Percentiles rank a stretch among this genome's conserved stretches.
phyloP scores from a whole-genome alignment of 192 early-diverging fungal genomes.

The Coemansia sp. region DNA sequence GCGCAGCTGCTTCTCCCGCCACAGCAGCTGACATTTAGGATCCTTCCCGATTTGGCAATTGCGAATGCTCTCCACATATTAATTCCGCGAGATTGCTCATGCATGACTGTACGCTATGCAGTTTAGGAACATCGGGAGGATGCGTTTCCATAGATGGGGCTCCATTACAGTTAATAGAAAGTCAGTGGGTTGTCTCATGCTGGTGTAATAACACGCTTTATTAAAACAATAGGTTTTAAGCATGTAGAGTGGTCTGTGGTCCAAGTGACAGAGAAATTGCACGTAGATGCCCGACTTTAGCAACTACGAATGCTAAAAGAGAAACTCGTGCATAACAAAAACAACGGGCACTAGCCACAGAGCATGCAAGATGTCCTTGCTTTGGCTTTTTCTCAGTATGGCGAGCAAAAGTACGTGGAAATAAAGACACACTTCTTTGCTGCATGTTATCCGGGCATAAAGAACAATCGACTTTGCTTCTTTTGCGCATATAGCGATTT shows the following conservation, averaged over 20 bases:
- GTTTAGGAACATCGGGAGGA: not conserved
- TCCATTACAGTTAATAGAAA: no score
- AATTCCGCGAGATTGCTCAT: not conserved
- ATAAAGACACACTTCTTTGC: conserved; percentile 3
- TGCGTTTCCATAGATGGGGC: no score
- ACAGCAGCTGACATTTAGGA: conserved; percentile 8
- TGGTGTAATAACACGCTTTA: no score
- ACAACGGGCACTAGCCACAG: no score
- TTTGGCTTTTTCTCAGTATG: not conserved
- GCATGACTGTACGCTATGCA: conserved; percentile 2
- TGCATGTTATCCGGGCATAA: conserved; percentile 8
- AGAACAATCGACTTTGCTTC: conserved; percentile 7
- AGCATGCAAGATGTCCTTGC: no score
- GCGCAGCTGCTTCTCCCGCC: not conserved
- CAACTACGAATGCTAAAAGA: no score
- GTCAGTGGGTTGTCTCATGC: no score
- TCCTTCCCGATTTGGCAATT: conserved; percentile 4
- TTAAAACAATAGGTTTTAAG: no score
- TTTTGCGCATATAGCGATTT: conserved; percentile 3
- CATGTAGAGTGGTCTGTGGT: no score
- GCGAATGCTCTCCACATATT: conserved; percentile 5
- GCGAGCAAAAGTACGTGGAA: conserved; percentile 1
- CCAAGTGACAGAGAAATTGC: no score
- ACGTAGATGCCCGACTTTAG: no score
- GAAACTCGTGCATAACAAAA: no score